Evolutionary conservation across 495 filamentous ascomycete species (phyloP).

Genomic region (Xylaria scruposa): DNA sequence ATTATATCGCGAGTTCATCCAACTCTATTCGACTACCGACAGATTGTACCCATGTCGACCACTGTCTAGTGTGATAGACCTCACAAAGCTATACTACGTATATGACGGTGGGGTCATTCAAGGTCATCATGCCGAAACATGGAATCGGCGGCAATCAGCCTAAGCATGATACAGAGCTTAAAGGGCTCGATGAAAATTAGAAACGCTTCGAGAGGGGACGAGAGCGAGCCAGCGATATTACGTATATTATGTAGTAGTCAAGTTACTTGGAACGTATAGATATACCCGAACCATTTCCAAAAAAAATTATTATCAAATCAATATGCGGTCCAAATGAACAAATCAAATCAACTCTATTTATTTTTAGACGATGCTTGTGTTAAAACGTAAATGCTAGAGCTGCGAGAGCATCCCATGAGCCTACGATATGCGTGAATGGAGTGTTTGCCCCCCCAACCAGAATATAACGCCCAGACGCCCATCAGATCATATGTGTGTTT

Average conservation of each 20-base stretch:
- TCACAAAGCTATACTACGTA: background rate
- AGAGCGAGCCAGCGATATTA: background rate
- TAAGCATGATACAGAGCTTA: background rate
- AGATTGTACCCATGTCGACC: background rate
- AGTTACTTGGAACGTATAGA: background rate
- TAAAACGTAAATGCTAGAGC: background rate
- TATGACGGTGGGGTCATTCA: background rate
- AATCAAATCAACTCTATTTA: background rate
- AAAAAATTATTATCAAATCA: background rate
- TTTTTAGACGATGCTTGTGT: background rate
- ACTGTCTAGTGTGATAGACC: background rate
- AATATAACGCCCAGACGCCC: background rate
- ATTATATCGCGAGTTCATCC: background rate
- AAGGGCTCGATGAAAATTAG: background rate
- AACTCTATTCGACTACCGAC: background rate
- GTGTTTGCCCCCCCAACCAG: background rate
- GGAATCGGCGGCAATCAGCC: background rate
- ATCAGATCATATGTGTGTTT: slow-evolving; percentile 8
- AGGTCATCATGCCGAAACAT: background rate
- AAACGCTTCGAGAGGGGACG: background rate
- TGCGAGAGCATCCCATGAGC: background rate
- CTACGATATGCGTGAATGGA: slow-evolving; percentile 15
- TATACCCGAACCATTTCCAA: slow-evolving; percentile 8
- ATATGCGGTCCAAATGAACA: background rate
- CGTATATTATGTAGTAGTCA: background rate